Evolutionary conservation across 2,329 filamentous ascomycete species (phyloP), one percentile per base, ranked within the genome.

Genomic region (Chrysosporium queenslandicum): DNA sequence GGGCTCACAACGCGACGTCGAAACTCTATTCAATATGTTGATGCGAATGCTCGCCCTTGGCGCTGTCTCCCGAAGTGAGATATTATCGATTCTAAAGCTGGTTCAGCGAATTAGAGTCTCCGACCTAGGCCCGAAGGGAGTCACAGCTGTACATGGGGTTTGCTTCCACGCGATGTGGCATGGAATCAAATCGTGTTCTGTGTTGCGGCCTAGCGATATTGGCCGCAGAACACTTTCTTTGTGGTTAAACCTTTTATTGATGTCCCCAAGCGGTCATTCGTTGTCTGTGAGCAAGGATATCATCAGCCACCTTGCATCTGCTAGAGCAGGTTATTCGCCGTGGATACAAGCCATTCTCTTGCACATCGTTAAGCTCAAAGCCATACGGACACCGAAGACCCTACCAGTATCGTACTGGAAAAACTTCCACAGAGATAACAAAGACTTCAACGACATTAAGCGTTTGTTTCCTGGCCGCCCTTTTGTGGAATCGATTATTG

Each of bases 81-180:
- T 71, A 4, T 55, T 53, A 29, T 51, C 53, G 14, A 69, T 71
- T 4, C 43, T 71, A 18, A 58, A 55, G n/a, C 40, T 59, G 21
- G 27, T 69, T 12, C 61, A 61, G 2, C 56, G 53, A 12, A 41
- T 62, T 11, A 54, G 58, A 21, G 55, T 56, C 27, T 46, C 11
- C 48, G 25, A 46, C 11, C 27, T 56, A 29, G 58, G 56, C 1
- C 29, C 62, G 32, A 48, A 46, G 21, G 45, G 47, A 3, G 52
- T 53, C 47, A 51, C 62, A 30, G 49, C 49, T 9, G 43, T 54
- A 20, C 47, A 67, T 18, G 42, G 53, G 21, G 46, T 58, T 11
- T 61, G 61, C 37, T 65, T 66, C 37, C 55, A 60, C 27, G 52
- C 57, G 2, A 62, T 72, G 55, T 72, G 69, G 68, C 58, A 62